Base-by-base conservation (phyloP, 148 eudicot species). In the Nepenthes mirabilis region DNA sequence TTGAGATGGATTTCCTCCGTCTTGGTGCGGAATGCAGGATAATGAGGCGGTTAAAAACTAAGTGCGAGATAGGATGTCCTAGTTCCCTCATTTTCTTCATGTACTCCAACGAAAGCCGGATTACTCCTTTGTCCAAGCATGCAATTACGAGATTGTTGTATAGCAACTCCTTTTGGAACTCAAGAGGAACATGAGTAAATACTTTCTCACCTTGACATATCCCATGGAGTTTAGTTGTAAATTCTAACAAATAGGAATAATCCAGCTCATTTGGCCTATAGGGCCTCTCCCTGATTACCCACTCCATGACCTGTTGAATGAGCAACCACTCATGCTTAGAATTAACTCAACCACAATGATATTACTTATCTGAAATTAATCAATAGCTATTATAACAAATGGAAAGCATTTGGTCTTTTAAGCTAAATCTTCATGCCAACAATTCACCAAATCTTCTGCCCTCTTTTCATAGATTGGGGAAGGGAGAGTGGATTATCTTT, bases 221-320 rank as follows among this genome's bases (percentile, higher is more conserved):
- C 40, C 97, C 99, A 35, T 89, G 95, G 65, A 86, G 76, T 77
- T 81, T 94, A 67, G 78, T 77, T 11, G 95, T 94, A 73, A 94
- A 94, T 64, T 94, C 99, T 55, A 89, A 62, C 2, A 94, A 71
- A 73, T 75, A 84, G 1, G 95, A 89, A 73, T 94, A 94, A 57
- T 94, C 99, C 66, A 86, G 81, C 69, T 84, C 89, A 68, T 86
- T 86, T 56, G 95, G 91, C 75, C 36, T 86, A 69, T 89, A 94
- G 33, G 97, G 99, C 62, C 23, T 82, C 83, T 93, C 98, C 70
- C 96, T 87, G 60, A 89, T 86, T 68, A 93, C 86, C 99, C 99
- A 93, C 61, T 93, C 96, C 96, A 93, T 93, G 57, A 89, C 99
- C 99, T 93, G 80, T 56, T 6, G 58, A 70, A 63, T 33, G 37